phyloP scores from a whole-genome alignment of 78 protist species.

The Dictyostelium citrinum region DNA sequence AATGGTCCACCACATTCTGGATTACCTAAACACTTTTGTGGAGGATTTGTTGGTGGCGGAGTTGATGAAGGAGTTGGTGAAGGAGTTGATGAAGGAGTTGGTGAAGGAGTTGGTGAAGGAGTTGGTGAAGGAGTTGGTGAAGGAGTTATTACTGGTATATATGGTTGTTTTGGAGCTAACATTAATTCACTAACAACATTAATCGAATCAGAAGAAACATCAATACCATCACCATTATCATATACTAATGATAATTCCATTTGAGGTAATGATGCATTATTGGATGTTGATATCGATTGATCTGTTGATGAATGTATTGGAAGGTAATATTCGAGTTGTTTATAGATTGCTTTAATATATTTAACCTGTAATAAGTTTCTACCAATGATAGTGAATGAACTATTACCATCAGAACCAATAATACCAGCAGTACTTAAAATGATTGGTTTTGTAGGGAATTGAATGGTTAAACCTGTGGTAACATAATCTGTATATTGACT shows the following conservation, averaged over 20 bases:
- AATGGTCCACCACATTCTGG: background rate
- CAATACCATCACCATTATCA: background rate
- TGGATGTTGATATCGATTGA: background rate
- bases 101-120: background rate
- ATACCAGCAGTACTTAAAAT: background rate
- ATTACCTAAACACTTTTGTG: background rate
- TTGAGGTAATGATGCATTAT: background rate
- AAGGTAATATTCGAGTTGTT: background rate
- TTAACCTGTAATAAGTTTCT: background rate
- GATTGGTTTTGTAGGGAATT: background rate
- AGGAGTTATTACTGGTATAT: background rate
- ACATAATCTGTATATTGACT: background rate
- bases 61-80: background rate
- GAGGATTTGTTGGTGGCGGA: background rate
- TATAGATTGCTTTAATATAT: background rate
- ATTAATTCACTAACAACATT: background rate
- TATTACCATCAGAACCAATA: background rate
- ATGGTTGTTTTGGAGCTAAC: background rate
- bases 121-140: background rate
- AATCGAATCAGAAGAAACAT: background rate
- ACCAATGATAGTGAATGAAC: background rate
- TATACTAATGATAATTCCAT: background rate
- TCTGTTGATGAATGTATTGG: background rate
- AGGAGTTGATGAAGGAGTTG: background rate
- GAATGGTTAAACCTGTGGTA: background rate